Evolutionary conservation across 257 asterid species (phyloP), one percentile per base, ranked within the genome.

Genomic region (Przewalskia tangutica): DNA sequence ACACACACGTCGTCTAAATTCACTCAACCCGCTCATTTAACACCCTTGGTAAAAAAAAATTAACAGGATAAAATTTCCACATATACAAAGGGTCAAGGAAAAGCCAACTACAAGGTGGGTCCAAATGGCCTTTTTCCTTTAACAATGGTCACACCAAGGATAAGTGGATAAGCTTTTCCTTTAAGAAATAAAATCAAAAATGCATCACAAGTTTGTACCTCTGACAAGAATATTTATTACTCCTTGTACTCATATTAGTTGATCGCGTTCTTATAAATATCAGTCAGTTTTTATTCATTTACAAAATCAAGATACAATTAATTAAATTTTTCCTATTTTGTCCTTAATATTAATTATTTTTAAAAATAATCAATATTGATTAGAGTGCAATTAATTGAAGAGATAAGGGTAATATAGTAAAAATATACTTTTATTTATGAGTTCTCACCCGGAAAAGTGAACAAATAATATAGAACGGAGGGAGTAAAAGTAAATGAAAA

Each of bases 161-260:
- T 73, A 73, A 73, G 79, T 23, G 60, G 79, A 73, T 48, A 73
- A 23, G 79, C 79, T 48, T 73, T 48, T 6, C n/a, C 42, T 48
- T 20, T 13, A 23, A 73, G n/a, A 8, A 80, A 79, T 38, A 11
- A 79, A 77, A 59, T 20, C 5, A 60, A 58, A 14, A 59, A 58
- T n/a, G 56, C 38, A 42, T 44, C 54, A 58, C 34, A 40, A 55
- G 71, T 63, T 63, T 10, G 51, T 65, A 36, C 48, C 60, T 46
- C n/a, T 18, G 82, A 20, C 42, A 42, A 65, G 38, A 42, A 17
- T 32, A 63, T 55, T 2, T 27, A 27, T 27, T 27, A 27, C 1
- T 27, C 32, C 32, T 2, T 27, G 32, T 27, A n/a, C 32, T 2
- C 32, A 27, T 27, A 27, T 27, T 27, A 27, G 32, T 27, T 27